Evolutionary conservation across 257 asterid species (phyloP).

Genomic region (Catharanthus roseus): DNA sequence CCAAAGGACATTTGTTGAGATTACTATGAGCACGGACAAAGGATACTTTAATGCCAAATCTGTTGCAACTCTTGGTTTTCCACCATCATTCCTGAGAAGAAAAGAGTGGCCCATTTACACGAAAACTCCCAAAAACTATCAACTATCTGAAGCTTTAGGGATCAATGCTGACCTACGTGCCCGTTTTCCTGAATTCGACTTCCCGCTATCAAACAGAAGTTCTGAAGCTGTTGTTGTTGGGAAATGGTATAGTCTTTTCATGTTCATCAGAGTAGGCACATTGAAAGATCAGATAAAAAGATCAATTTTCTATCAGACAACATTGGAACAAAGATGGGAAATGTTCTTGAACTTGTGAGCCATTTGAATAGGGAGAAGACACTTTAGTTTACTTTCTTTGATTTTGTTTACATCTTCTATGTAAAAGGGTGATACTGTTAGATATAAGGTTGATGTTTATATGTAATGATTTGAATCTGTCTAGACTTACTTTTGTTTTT

Average conservation of each 20-base stretch:
- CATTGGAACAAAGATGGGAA: constrained; percentile 62
- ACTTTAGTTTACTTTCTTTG: too few species aligned
- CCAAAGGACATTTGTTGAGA: constrained; percentile 36
- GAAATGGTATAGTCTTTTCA: constrained; percentile 57
- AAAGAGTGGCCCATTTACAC: constrained; percentile 34
- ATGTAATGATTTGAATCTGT: too few species aligned
- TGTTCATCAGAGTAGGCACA: constrained; percentile 38
- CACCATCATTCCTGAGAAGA: constrained; percentile 19
- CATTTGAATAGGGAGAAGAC: too few species aligned
- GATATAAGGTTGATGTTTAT: too few species aligned
- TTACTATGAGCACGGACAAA: neutral
- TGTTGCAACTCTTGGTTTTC: constrained; percentile 18
- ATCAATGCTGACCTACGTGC: constrained; percentile 35
- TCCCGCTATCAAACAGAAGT: neutral
- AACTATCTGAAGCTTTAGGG: constrained; percentile 33
- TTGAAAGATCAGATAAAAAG: constrained; percentile 36
- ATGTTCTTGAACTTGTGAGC: constrained; percentile 13
- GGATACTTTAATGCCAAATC: constrained; percentile 8
- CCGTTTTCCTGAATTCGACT: constrained; percentile 25
- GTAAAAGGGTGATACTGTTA: too few species aligned
- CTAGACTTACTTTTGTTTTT: too few species aligned
- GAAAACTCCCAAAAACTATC: constrained; percentile 22
- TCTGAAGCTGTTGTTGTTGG: constrained; percentile 23
- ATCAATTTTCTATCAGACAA: constrained; percentile 43
- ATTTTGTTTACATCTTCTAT: too few species aligned